Percentiles rank a stretch among this genome's conserved stretches.
Conservation (phyloP, 352 stramenopile genomes). For the Blastocystis sp. region DNA sequence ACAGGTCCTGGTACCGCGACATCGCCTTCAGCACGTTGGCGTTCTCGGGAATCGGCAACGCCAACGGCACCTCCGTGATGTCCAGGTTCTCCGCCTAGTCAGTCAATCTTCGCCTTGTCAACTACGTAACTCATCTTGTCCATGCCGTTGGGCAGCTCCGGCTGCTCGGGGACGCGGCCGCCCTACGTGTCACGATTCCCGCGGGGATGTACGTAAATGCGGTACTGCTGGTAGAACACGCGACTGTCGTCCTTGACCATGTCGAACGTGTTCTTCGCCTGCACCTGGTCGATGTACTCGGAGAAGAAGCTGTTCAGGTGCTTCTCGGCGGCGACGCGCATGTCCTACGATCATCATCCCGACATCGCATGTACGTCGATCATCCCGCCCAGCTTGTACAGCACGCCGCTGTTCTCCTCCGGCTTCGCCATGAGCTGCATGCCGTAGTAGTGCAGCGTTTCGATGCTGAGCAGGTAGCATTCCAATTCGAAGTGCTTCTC, state of each 20-base stretch:
- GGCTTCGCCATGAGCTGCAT: not conserved
- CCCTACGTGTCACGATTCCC: not conserved
- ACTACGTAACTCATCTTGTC: slow-evolving; percentile 18
- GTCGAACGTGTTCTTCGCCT: not conserved
- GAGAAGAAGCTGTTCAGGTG: slow-evolving; percentile 24
- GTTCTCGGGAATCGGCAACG: not conserved
- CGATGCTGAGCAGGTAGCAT: not conserved
- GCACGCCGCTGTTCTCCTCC: slow-evolving; percentile 12
- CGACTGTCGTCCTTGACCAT: not conserved
- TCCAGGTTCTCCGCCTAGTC: slow-evolving; percentile 9
- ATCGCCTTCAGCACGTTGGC: not conserved
- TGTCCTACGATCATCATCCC: slow-evolving; percentile 1
- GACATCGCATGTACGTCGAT: slow-evolving; percentile 7
- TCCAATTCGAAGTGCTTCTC: slow-evolving; percentile 65
- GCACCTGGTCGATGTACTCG: slow-evolving; percentile 26
- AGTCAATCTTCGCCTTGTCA: not conserved
- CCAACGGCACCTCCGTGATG: slow-evolving; percentile 17
- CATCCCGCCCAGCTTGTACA: slow-evolving; percentile 9
- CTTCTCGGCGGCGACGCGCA: not conserved
- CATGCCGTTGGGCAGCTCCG: not conserved
- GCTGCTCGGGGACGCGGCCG: not conserved
- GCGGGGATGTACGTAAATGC: slow-evolving; percentile 16
- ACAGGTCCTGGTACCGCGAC: not conserved
- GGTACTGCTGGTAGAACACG: slow-evolving; percentile 15
- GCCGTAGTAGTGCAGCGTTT: slow-evolving; percentile 32